A percentile compares a stretch with the other conserved stretches of the same genome.
Conservation (phyloP, 768 basidiomycete genomes). For the Leucosporidium yakuticum region DNA sequence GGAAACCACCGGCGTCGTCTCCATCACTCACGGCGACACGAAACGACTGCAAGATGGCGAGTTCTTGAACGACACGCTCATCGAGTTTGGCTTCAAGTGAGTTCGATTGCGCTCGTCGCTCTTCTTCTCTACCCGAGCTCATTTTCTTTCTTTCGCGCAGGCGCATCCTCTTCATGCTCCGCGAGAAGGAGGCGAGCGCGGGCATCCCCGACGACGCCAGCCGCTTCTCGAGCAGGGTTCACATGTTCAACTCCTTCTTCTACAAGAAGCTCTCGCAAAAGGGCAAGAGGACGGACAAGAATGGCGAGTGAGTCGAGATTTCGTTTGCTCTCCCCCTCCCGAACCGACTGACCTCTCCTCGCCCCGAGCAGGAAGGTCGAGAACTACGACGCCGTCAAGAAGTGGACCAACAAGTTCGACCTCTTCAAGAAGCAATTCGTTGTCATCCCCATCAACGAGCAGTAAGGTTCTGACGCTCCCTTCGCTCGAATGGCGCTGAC, state of each 20-base stretch:
- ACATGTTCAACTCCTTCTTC: slow-evolving; percentile 96
- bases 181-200: slow-evolving; percentile 50
- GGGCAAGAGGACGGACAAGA: slow-evolving; percentile 44
- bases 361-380: neutral
- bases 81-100: slow-evolving; percentile 91
- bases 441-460: slow-evolving; percentile 92
- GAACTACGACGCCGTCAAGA: slow-evolving; percentile 69
- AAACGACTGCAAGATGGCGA: slow-evolving; percentile 51
- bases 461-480: slow-evolving; percentile 52
- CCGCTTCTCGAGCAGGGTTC: slow-evolving; percentile 49
- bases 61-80: slow-evolving; percentile 91
- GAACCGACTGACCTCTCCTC: neutral
- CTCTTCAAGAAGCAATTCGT: slow-evolving; percentile 87
- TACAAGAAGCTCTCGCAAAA: slow-evolving; percentile 76
- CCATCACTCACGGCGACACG: slow-evolving; percentile 72
- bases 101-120: slow-evolving; percentile 38
- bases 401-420: slow-evolving; percentile 88
- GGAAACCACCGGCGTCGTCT: slow-evolving; percentile 55
- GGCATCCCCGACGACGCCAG: slow-evolving; percentile 14
- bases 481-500: neutral
- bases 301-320: neutral
- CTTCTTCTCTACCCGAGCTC: too few species aligned
- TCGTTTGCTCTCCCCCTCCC: neutral
- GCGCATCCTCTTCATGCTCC: slow-evolving; percentile 61
- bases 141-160: slow-evolving; percentile 48